phyloP scores from a whole-genome alignment of 306 rosid genomes.

The Hippophae gyantsensis region DNA sequence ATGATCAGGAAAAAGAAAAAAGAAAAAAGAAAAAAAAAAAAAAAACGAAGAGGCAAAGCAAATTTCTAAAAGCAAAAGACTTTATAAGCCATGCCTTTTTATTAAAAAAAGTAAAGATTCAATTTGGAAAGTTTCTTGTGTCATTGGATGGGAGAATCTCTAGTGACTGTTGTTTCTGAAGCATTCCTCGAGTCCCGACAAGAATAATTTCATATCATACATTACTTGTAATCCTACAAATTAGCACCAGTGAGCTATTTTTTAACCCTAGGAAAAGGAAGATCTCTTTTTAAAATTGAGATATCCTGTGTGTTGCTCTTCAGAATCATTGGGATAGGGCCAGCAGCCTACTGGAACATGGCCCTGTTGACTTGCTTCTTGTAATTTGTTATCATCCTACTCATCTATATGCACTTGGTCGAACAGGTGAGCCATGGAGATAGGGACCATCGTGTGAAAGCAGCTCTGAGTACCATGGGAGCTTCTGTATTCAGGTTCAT shows the following conservation, averaged over 20 bases:
- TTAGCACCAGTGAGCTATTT: neutral
- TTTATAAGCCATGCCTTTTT: too few species aligned
- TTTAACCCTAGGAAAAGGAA: neutral
- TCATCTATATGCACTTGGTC: slow-evolving; percentile 12
- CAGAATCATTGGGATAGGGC: slow-evolving; percentile 4
- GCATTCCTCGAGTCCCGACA: neutral
- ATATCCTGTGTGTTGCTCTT: slow-evolving; percentile 9
- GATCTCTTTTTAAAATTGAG: neutral
- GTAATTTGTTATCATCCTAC: slow-evolving; percentile 11
- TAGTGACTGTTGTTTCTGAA: neutral
- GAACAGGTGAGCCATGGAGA: slow-evolving; percentile 69
- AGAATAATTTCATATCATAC: neutral
- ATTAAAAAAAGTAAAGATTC: too few species aligned
- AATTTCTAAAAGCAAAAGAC: too few species aligned
- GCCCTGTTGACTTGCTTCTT: slow-evolving; percentile 1
- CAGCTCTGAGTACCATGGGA: slow-evolving; percentile 85
- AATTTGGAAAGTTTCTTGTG: too few species aligned
- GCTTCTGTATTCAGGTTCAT: slow-evolving; percentile 94
- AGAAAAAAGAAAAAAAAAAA: too few species aligned
- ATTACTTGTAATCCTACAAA: neutral
- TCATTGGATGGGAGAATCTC: neutral
- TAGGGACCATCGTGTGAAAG: slow-evolving; percentile 57
- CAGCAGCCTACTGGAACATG: slow-evolving; percentile 2
- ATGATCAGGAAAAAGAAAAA: too few species aligned
- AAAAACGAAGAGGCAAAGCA: too few species aligned